These are phyloP conservation scores for Schwanniomyces vanrijiae DNA, from an alignment of 805 yeast species.

Conservation along the genomic window DNA sequence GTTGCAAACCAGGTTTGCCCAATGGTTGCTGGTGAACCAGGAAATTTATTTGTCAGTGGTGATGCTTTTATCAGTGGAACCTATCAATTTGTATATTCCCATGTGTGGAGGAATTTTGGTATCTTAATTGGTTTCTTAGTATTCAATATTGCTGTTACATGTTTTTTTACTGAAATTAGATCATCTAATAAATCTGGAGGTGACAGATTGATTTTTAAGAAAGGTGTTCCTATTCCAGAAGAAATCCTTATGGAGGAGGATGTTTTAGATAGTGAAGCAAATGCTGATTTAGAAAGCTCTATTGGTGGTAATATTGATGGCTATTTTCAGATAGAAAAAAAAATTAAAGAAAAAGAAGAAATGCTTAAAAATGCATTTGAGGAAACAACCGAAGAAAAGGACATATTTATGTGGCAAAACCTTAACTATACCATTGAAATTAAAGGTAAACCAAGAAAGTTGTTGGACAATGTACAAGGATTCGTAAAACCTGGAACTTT, in stretches of 20 bases:
- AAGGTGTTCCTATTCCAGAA: neutral
- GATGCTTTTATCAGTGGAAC: slow-evolving; percentile 33
- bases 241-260: neutral
- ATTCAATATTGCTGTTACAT: slow-evolving; percentile 20
- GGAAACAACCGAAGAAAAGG: slow-evolving; percentile 12
- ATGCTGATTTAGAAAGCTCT: slow-evolving; percentile 28
- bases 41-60: slow-evolving; percentile 21
- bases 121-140: slow-evolving; percentile 55
- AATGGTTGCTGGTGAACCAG: slow-evolving; percentile 23
- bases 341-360: slow-evolving; percentile 20
- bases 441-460: slow-evolving; percentile 40
- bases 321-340: slow-evolving; percentile 19
- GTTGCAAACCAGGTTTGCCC: slow-evolving; percentile 18
- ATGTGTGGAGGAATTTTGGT: slow-evolving; percentile 68
- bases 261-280: slow-evolving; percentile 27
- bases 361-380: slow-evolving; percentile 13
- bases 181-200: neutral
- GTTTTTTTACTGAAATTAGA: neutral
- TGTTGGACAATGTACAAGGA: slow-evolving; percentile 68
- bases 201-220: neutral
- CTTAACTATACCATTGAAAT: slow-evolving; percentile 64
- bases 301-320: slow-evolving; percentile 8
- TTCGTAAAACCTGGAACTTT: slow-evolving; percentile 83
- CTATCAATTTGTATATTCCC: slow-evolving; percentile 43
- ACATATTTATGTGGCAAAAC: slow-evolving; percentile 74